A percentile compares a stretch with the other conserved stretches of the same genome.
Evolutionary conservation across 345 rosid species (phyloP).

Genomic region (Corchorus olitorius): DNA sequence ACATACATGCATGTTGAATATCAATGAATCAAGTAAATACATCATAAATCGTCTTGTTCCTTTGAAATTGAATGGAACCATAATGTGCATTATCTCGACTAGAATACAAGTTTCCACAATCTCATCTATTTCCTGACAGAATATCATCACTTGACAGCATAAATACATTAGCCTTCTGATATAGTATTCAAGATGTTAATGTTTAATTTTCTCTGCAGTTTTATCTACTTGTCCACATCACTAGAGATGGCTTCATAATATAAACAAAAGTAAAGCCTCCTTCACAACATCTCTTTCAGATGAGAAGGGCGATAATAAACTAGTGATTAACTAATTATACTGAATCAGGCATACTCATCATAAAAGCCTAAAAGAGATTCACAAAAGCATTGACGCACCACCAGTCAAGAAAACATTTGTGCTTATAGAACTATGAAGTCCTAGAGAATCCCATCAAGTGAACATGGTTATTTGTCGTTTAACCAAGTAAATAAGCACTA

Average conservation of each 20-base stretch:
- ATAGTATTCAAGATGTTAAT: background rate
- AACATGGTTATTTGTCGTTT: background rate
- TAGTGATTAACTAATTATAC: background rate
- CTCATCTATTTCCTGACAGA: background rate
- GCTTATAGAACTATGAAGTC: background rate
- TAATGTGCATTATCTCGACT: background rate
- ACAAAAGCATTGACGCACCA: background rate
- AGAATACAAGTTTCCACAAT: background rate
- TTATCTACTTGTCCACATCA: background rate
- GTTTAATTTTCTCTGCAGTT: background rate
- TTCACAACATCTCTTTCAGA: background rate
- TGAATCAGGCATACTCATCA: background rate
- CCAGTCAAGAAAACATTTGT: background rate
- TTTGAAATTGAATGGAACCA: background rate
- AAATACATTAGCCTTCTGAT: background rate
- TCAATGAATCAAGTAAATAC: background rate
- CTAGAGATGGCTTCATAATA: background rate
- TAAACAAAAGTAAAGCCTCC: background rate
- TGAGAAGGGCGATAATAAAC: background rate
- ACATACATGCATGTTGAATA: background rate
- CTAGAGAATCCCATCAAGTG: background rate
- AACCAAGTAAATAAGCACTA: background rate
- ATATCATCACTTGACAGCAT: background rate
- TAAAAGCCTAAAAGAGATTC: background rate
- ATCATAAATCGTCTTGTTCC: background rate